Conservation (phyloP, 2,329 filamentous ascomycete genomes). For the Botrytis byssoidea region DNA sequence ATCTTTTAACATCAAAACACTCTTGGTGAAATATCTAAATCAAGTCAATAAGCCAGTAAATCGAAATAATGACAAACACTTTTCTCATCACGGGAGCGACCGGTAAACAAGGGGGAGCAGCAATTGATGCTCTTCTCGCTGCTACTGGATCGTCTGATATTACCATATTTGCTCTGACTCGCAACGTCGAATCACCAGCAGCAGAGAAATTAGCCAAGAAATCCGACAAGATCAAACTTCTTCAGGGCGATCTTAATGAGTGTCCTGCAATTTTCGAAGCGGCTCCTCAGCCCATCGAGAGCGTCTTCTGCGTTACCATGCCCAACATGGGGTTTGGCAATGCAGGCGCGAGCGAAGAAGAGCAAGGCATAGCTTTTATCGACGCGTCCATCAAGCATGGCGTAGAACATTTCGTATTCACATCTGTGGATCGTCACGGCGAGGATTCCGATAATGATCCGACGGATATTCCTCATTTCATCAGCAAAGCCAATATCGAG, state of each 20-base stretch:
- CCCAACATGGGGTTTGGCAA: slow-evolving; percentile 20
- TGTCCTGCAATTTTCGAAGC: slow-evolving; percentile 48
- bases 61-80: slow-evolving; percentile 17
- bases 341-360: slow-evolving; percentile 41
- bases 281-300: slow-evolving; percentile 48
- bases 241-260: slow-evolving; percentile 57
- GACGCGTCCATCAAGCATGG: slow-evolving; percentile 50
- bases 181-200: slow-evolving; percentile 47
- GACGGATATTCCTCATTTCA: slow-evolving; percentile 55
- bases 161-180: slow-evolving; percentile 59
- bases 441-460: slow-evolving; percentile 44
- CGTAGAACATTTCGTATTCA: slow-evolving; percentile 56
- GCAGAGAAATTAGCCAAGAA: slow-evolving; percentile 49
- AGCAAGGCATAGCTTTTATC: slow-evolving; percentile 52
- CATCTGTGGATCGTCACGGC: slow-evolving; percentile 57
- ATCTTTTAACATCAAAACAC: neutral
- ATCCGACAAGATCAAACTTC: slow-evolving; percentile 49
- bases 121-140: slow-evolving; percentile 45
- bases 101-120: slow-evolving; percentile 48
- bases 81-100: slow-evolving; percentile 48
- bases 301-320: slow-evolving; percentile 57
- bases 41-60: neutral
- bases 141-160: slow-evolving; percentile 35
- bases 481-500: slow-evolving; percentile 55
- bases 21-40: neutral